Conservation (phyloP, 176 grass and related monocot genomes). For the Puccinellia tenuiflora region DNA sequence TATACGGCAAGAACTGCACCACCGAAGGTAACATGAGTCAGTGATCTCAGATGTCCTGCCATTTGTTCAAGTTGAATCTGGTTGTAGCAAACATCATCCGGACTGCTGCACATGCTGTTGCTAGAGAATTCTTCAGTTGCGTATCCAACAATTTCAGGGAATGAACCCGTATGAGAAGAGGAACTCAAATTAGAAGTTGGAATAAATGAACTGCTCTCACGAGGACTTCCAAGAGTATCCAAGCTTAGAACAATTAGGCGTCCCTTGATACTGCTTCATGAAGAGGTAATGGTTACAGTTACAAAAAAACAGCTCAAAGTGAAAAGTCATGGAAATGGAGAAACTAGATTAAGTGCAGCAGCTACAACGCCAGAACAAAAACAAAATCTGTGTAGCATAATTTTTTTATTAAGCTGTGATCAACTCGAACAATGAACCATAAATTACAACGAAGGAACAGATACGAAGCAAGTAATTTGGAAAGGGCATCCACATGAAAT, state of each 20-base stretch:
- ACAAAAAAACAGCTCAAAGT: background rate
- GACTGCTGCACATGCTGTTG: slow-evolving; percentile 67
- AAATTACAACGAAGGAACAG: background rate
- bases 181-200: slow-evolving; percentile 58
- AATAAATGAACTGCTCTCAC: slow-evolving; percentile 42
- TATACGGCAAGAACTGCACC: slow-evolving; percentile 91
- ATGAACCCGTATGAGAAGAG: slow-evolving; percentile 48
- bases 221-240: slow-evolving; percentile 46
- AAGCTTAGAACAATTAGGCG: slow-evolving; percentile 85
- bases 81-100: slow-evolving; percentile 49
- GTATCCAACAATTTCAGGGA: slow-evolving; percentile 64
- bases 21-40: slow-evolving; percentile 52
- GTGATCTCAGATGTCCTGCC: slow-evolving; percentile 54
- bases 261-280: slow-evolving; percentile 69
- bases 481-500: background rate
- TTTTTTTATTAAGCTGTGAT: slow-evolving; percentile 6
- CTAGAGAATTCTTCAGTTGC: slow-evolving; percentile 66
- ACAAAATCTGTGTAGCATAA: background rate
- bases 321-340: background rate
- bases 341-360: slow-evolving; percentile 9
- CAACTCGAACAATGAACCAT: background rate
- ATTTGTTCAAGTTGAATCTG: slow-evolving; percentile 67
- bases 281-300: slow-evolving; percentile 24
- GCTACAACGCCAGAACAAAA: background rate
- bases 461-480: background rate